phyloP scores from a whole-genome alignment of 1,284 basidiomycete genomes.

The Cryptococcus wingfieldii region DNA sequence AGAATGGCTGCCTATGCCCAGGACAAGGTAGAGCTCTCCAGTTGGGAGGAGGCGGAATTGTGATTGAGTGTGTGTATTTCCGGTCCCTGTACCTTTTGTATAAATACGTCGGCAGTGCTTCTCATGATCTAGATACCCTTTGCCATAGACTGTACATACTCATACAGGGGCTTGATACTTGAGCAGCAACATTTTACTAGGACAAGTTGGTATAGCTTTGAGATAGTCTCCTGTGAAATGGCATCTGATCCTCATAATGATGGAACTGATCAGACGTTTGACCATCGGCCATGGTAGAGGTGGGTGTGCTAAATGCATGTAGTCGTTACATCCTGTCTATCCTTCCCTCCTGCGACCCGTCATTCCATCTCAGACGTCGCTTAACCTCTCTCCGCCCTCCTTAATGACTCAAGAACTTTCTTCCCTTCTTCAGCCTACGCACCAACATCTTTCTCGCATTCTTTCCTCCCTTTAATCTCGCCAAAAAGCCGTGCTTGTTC shows the following conservation, averaged over 20 bases:
- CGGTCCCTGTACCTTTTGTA: too few species aligned
- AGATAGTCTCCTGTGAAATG: background rate
- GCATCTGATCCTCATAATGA: background rate
- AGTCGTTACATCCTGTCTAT: background rate
- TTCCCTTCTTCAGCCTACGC: conserved; percentile 58
- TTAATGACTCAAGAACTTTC: conserved; percentile 59
- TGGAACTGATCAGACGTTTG: background rate
- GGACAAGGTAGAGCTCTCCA: too few species aligned
- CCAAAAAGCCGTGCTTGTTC: conserved; percentile 80
- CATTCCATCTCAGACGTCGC: background rate
- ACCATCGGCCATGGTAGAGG: background rate
- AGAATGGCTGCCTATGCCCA: conserved; percentile 12
- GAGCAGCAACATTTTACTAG: too few species aligned
- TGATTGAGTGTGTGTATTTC: too few species aligned
- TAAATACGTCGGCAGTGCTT: background rate
- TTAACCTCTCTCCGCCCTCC: background rate
- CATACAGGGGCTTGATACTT: too few species aligned
- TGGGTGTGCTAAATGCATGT: background rate
- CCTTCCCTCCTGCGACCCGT: background rate
- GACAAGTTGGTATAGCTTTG: background rate
- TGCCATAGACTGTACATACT: background rate
- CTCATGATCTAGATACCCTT: background rate
- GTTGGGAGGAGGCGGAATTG: too few species aligned
- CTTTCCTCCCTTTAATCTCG: conserved; percentile 61
- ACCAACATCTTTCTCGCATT: conserved; percentile 57